A percentile compares a stretch with the other conserved stretches of the same genome.
Conservation (phyloP, 805 yeast genomes). For the Zygotorulaspora florentina region DNA sequence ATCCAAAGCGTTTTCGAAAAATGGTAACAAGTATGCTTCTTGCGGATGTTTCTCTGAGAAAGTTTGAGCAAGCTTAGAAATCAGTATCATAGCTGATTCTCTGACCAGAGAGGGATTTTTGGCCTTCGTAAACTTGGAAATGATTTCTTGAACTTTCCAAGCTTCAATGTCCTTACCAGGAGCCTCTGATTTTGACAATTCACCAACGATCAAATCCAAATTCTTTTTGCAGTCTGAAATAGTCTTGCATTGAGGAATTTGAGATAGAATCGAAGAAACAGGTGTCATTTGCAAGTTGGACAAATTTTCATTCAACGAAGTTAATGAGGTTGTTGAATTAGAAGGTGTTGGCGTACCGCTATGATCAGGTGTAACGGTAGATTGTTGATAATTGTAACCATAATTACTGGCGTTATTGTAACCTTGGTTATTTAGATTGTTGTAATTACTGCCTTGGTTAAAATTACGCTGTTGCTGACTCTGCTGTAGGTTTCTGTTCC, state of each 20-base stretch:
- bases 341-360: slow-evolving; percentile 39
- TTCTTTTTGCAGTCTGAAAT: slow-evolving; percentile 37
- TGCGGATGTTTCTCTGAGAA: slow-evolving; percentile 66
- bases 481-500: slow-evolving; percentile 13
- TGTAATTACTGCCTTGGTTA: slow-evolving; percentile 17
- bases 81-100: slow-evolving; percentile 67
- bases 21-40: slow-evolving; percentile 67
- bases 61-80: slow-evolving; percentile 54
- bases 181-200: slow-evolving; percentile 37
- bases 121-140: slow-evolving; percentile 63
- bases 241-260: slow-evolving; percentile 31
- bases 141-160: slow-evolving; percentile 62
- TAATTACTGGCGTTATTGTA: slow-evolving; percentile 15
- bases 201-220: slow-evolving; percentile 42
- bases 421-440: slow-evolving; percentile 17
- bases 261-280: slow-evolving; percentile 49
- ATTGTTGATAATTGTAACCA: slow-evolving; percentile 31
- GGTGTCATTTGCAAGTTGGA: slow-evolving; percentile 64
- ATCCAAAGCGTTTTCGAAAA: slow-evolving; percentile 64
- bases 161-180: slow-evolving; percentile 43
- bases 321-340: slow-evolving; percentile 67
- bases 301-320: slow-evolving; percentile 68
- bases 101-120: slow-evolving; percentile 71
- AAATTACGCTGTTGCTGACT: slow-evolving; percentile 9
- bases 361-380: slow-evolving; percentile 36